phyloP scores from a whole-genome alignment of 2,329 filamentous ascomycete species.

The Penicillium sp. region DNA sequence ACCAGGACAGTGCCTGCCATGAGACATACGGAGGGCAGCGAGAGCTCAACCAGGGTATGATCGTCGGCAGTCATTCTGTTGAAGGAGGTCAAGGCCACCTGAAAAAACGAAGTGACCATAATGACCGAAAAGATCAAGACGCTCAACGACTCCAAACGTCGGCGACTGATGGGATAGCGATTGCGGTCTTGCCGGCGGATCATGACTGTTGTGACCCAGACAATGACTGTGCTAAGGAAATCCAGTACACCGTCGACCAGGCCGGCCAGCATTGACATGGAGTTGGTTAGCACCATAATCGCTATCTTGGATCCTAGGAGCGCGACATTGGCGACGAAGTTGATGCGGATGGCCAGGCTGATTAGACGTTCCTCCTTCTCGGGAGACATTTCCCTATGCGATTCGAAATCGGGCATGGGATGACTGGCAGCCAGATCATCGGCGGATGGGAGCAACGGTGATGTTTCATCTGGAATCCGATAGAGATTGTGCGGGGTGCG shows the following conservation, averaged over 20 bases:
- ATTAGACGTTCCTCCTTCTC: constrained; percentile 73
- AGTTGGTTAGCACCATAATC: constrained; percentile 71
- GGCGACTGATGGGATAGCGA: constrained; percentile 61
- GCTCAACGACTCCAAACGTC: constrained; percentile 59
- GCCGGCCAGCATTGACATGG: constrained; percentile 61
- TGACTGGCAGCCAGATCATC: constrained; percentile 56
- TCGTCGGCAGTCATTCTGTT: constrained; percentile 54
- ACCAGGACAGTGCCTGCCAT: constrained; percentile 78
- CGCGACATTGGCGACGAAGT: constrained; percentile 70
- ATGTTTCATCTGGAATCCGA: constrained; percentile 51
- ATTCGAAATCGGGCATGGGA: constrained; percentile 42
- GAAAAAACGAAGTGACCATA: constrained; percentile 63
- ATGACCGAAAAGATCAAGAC: constrained; percentile 63
- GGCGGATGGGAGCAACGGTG: constrained; percentile 29
- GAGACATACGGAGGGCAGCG: constrained; percentile 67
- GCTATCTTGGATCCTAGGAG: constrained; percentile 71
- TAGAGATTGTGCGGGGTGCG: constrained; percentile 84
- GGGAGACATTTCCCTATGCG: constrained; percentile 45
- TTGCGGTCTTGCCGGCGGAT: constrained; percentile 58
- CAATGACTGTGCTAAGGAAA: constrained; percentile 59
- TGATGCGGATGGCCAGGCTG: constrained; percentile 81
- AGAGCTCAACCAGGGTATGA: constrained; percentile 67
- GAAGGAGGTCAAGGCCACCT: constrained; percentile 58
- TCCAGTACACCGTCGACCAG: constrained; percentile 64
- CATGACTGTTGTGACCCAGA: constrained; percentile 57